phyloP scores from a whole-genome alignment of 1,284 basidiomycete genomes.

The Cutaneotrichosporon spelunceum region DNA sequence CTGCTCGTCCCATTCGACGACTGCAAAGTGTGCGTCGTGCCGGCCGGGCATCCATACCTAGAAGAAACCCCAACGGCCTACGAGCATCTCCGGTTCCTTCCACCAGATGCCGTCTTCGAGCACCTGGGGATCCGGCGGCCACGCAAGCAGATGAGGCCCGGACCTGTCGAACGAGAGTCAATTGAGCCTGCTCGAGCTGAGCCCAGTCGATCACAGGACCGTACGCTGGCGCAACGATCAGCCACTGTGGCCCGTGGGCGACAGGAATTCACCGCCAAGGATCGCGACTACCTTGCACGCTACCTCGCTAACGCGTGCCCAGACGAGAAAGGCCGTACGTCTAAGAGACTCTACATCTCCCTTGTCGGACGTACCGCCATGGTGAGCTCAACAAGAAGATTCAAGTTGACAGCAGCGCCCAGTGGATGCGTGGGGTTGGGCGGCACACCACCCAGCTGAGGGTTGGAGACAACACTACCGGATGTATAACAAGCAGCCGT shows the following conservation, averaged over 20 bases:
- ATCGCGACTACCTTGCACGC: slow-evolving; percentile 26
- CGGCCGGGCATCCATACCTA: slow-evolving; percentile 12
- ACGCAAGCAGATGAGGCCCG: neutral
- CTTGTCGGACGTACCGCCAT: slow-evolving; percentile 1
- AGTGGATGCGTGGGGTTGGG: neutral
- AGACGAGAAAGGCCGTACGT: slow-evolving; percentile 10
- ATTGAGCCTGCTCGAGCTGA: neutral
- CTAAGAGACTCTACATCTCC: neutral
- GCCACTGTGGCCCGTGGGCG: neutral
- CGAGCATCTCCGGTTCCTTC: neutral
- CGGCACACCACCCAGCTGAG: neutral
- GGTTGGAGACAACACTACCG: slow-evolving; percentile 11
- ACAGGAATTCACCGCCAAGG: slow-evolving; percentile 17
- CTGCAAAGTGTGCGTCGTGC: slow-evolving; percentile 16
- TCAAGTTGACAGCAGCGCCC: neutral
- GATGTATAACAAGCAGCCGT: neutral
- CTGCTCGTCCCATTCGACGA: slow-evolving; percentile 20
- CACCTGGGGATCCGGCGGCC: neutral
- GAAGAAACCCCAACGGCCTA: neutral
- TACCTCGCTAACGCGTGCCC: slow-evolving; percentile 19
- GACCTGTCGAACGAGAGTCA: neutral
- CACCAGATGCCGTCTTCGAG: neutral
- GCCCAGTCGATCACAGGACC: neutral
- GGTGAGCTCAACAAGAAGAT: neutral
- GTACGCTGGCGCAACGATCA: neutral